Conservation (phyloP, 108 stramenopile species). For the Bacterosira constricta region DNA sequence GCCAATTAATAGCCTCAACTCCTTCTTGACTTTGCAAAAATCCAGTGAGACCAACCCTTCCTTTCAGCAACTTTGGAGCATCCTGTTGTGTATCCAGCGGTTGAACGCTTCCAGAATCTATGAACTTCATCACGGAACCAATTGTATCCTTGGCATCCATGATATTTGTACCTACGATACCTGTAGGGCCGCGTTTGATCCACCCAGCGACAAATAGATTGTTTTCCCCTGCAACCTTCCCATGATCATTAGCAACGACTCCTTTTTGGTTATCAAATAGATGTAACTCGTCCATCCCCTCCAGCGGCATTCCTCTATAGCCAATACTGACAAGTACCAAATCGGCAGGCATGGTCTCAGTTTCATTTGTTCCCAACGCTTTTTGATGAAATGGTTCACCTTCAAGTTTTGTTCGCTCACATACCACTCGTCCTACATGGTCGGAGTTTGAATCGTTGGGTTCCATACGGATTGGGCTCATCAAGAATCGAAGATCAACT, state of each 20-base stretch:
- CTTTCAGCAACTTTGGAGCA: neutral
- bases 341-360: constrained; percentile 57
- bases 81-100: neutral
- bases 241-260: constrained; percentile 66
- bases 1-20: constrained; percentile 62
- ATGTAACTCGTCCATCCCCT: constrained; percentile 60
- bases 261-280: constrained; percentile 70
- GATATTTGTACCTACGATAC: constrained; percentile 97
- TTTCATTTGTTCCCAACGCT: constrained; percentile 76
- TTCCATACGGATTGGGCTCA: constrained; percentile 75
- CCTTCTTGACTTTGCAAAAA: constrained; percentile 37
- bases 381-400: constrained; percentile 76
- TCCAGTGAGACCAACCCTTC: constrained; percentile 25
- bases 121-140: constrained; percentile 66
- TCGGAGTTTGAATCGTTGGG: constrained; percentile 33
- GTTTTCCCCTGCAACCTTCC: constrained; percentile 68
- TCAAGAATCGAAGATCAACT: constrained; percentile 89
- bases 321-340: constrained; percentile 90
- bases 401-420: constrained; percentile 80
- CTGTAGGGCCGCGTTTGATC: constrained; percentile 96
- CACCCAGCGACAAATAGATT: constrained; percentile 94
- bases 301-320: constrained; percentile 86
- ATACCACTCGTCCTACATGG: constrained; percentile 60
- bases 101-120: constrained; percentile 45
- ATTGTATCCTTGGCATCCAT: constrained; percentile 94